Evolutionary conservation across 257 asterid genomes (phyloP).

Genomic region (Linaria vulgaris): DNA sequence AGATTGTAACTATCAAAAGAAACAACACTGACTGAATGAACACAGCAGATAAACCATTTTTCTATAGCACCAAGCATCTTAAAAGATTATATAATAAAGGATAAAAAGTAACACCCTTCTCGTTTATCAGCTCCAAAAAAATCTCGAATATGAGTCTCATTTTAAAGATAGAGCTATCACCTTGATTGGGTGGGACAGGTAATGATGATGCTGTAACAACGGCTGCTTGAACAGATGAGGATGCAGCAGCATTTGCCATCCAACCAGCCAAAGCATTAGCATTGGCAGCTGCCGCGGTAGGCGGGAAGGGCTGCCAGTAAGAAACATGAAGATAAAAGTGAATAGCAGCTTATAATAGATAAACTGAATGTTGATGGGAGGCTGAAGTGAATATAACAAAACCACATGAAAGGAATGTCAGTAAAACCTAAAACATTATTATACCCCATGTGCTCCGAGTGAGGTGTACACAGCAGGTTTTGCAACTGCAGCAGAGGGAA

Average conservation of each 20-base stretch:
- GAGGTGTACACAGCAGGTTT: constrained; percentile 70
- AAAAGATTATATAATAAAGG: neutral
- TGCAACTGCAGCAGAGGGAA: constrained; percentile 74
- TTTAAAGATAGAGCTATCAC: constrained; percentile 31
- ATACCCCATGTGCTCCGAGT: constrained; percentile 94
- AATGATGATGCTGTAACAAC: constrained; percentile 88
- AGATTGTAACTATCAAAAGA: constrained; percentile 58
- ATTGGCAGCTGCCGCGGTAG: constrained; percentile 74
- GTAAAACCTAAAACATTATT: constrained; percentile 12
- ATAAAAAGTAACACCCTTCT: neutral
- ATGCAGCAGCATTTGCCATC: constrained; percentile 96
- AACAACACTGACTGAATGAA: constrained; percentile 16
- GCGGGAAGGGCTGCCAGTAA: constrained; percentile 78
- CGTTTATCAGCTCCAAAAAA: neutral
- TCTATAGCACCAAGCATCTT: neutral
- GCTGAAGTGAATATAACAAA: neutral
- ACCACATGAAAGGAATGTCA: constrained; percentile 10
- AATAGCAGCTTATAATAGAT: constrained; percentile 1
- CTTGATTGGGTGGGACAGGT: constrained; percentile 89
- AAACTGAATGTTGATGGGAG: constrained; percentile 9
- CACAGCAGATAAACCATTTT: neutral
- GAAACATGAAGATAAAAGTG: constrained; percentile 21
- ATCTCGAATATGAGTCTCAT: constrained; percentile 19
- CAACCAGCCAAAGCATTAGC: constrained; percentile 96
- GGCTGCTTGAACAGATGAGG: constrained; percentile 96